Evolutionary conservation across 2,329 filamentous ascomycete species (phyloP).

Genomic region (Westerdykella aurantiaca): DNA sequence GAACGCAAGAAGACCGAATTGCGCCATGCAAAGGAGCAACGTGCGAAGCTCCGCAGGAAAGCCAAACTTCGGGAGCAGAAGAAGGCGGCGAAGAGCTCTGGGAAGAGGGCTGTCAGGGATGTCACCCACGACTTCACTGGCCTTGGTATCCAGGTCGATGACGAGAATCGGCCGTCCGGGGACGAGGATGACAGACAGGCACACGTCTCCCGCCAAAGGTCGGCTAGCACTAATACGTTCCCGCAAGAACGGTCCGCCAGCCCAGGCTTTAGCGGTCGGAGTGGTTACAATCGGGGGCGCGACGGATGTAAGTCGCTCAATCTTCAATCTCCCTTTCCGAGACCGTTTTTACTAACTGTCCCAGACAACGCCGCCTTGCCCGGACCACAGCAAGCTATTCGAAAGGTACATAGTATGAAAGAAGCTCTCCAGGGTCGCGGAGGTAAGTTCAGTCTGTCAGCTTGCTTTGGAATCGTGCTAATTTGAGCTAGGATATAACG

Average conservation of each 20-base stretch:
- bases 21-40: constrained; percentile 35
- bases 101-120: constrained; percentile 24
- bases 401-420: neutral
- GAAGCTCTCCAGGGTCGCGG: constrained; percentile 4
- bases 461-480: neutral
- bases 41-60: constrained; percentile 34
- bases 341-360: neutral
- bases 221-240: constrained; percentile 21
- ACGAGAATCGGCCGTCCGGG: constrained; percentile 22
- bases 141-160: constrained; percentile 32
- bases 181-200: constrained; percentile 27
- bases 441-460: neutral
- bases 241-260: constrained; percentile 19
- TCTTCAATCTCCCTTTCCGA: no score
- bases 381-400: constrained; percentile 9
- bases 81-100: constrained; percentile 29
- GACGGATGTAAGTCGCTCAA: constrained; percentile 27
- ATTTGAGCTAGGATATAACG: constrained; percentile 2
- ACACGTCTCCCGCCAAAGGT: constrained; percentile 24
- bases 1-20: constrained; percentile 32
- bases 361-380: constrained; percentile 14
- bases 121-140: constrained; percentile 25
- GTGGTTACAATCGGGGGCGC: constrained; percentile 31
- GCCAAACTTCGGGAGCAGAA: constrained; percentile 35
- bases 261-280: constrained; percentile 26